Evolutionary conservation across 257 asterid species (phyloP).

Genomic region (Orobanche coerulescens): DNA sequence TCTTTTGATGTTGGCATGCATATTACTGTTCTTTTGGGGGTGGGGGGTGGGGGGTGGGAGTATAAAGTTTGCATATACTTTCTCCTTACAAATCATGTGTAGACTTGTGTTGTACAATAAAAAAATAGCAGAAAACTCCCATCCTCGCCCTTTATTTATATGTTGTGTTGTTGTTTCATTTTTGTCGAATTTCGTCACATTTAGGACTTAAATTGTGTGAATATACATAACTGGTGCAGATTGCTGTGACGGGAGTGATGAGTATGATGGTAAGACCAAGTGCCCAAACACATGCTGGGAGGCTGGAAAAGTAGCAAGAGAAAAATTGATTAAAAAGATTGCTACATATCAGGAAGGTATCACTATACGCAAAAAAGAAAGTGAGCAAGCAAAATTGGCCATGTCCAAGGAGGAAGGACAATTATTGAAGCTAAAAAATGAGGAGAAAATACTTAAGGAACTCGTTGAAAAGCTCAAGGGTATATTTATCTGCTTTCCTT

Average conservation of each 20-base stretch:
- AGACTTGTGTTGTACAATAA: conserved; percentile 12
- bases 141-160: not conserved
- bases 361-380: conserved; percentile 47
- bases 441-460: conserved; percentile 72
- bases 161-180: conserved; percentile 2
- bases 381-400: conserved; percentile 61
- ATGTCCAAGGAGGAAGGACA: conserved; percentile 71
- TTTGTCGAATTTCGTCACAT: not conserved
- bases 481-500: conserved; percentile 24
- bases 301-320: conserved; percentile 87
- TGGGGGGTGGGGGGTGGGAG: not conserved
- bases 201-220: conserved; percentile 15
- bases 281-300: conserved; percentile 95
- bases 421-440: conserved; percentile 57
- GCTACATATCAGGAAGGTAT: conserved; percentile 69
- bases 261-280: conserved; percentile 69
- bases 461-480: conserved; percentile 80
- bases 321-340: conserved; percentile 75
- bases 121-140: not conserved
- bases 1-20: not conserved
- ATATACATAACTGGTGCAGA: conserved; percentile 44
- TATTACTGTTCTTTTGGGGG: not conserved
- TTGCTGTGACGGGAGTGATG: conserved; percentile 99
- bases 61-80: not conserved
- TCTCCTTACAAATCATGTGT: not conserved